A percentile compares a stretch with the other conserved stretches of the same genome.
Evolutionary conservation across 345 rosid genomes (phyloP).

Genomic region (Moringa oleifera): DNA sequence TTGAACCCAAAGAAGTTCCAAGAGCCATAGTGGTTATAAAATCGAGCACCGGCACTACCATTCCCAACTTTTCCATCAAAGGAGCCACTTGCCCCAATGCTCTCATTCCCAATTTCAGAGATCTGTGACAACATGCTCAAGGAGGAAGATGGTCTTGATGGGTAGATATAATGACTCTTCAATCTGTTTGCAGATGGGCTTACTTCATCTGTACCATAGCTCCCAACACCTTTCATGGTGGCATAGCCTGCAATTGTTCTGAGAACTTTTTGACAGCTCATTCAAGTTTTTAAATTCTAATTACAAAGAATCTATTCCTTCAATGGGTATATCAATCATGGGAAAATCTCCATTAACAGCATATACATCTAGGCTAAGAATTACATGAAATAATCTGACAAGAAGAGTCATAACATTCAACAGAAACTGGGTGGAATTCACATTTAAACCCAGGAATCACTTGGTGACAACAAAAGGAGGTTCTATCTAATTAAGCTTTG

Average conservation of each 20-base stretch:
- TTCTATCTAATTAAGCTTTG: too few relatives aligned
- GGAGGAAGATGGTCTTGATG: constrained; percentile 65
- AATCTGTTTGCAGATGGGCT: constrained; percentile 44
- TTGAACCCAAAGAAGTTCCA: too few relatives aligned
- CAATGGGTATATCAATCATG: background rate
- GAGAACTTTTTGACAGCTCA: constrained; percentile 16
- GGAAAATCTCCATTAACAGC: background rate
- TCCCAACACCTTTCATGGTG: constrained; percentile 39
- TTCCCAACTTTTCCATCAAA: background rate
- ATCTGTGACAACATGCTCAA: constrained; percentile 65
- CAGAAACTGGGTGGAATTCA: background rate
- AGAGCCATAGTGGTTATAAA: background rate
- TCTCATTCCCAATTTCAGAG: constrained; percentile 5
- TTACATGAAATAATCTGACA: too few relatives aligned
- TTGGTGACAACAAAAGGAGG: background rate
- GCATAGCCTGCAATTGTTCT: constrained; percentile 45
- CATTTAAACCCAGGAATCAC: background rate
- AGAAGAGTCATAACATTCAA: too few relatives aligned
- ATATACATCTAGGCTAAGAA: too few relatives aligned
- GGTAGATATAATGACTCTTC: constrained; percentile 53
- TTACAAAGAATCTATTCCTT: background rate
- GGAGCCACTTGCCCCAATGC: background rate
- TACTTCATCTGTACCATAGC: constrained; percentile 37
- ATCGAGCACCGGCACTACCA: background rate
- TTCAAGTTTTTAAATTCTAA: constrained; percentile 1